Evolutionary conservation across 768 basidiomycete genomes (phyloP), one percentile per base, ranked within the genome.

Genomic region (Collybiopsis confluens): DNA sequence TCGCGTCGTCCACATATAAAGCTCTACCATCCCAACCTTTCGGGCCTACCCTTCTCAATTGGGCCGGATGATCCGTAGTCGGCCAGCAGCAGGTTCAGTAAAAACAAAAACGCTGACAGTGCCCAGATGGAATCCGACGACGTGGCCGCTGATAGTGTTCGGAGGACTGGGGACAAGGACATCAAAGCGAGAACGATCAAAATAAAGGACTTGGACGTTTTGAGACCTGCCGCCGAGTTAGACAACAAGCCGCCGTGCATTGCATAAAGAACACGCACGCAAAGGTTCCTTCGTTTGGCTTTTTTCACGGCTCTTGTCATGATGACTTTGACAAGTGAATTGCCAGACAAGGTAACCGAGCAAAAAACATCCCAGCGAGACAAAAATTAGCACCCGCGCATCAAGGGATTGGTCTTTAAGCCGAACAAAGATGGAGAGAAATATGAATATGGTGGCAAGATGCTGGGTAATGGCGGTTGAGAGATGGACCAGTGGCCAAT

Each of bases 111-210:
- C 3, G 90, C 90, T n/a, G 92, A 83, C 47, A 98, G 71, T 5
- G 96, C 94, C 93, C 93, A 98, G 59, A 98, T 95, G 26, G 93
- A 93, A 67, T 99, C 97, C 11, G 90, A 90, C 36, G 96, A 97
- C 3, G 95, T 98, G 23, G 95, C 92, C 36, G 91, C 89, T 26
- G 93, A 96, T 63, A 99, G 72, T 4, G 96, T 98, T 63, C 87
- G 82, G 53, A 98, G 74, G 9, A 98, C 89, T 13, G 97, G 97
- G 2, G 94, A 87, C 52, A 98, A 76, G 15, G 93, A 86, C 74
- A 97, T 84, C 56, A 99, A 78, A 6, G 90, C 82, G 21, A 97
- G 79, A 63, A 96, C 90, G 59, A 95, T 88, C 55, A 98, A 76
- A 41, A 98, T 76, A 6, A 88, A 87, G 3, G 91, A 90, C 64